A percentile compares a stretch with the other conserved stretches of the same genome.
Conservation (phyloP, 352 stramenopile genomes). For the Globisporangium abappressorium region DNA sequence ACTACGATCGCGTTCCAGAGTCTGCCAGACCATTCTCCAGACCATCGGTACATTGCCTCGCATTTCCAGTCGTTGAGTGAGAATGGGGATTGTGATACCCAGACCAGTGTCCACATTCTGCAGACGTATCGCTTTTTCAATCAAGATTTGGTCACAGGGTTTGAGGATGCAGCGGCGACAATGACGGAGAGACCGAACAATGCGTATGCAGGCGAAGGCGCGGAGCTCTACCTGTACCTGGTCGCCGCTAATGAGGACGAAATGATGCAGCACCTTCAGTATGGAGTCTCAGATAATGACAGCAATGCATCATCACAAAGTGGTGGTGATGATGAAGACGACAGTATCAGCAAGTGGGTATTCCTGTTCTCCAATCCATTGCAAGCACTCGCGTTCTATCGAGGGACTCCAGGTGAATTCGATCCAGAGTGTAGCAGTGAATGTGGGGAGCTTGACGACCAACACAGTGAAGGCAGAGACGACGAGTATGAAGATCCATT, state of each 20-base stretch:
- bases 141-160: constrained; percentile 25
- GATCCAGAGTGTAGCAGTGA: constrained; percentile 14
- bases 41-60: constrained; percentile 43
- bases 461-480: not conserved
- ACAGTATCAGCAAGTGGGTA: constrained; percentile 20
- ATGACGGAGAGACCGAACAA: not conserved
- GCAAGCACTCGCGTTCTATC: constrained; percentile 31
- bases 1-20: constrained; percentile 44
- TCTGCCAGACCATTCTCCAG: constrained; percentile 37
- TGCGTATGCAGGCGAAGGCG: constrained; percentile 21
- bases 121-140: constrained; percentile 54
- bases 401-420: constrained; percentile 24
- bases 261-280: constrained; percentile 29
- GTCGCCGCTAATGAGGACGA: constrained; percentile 30
- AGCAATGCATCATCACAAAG: too few relatives aligned
- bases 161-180: constrained; percentile 16
- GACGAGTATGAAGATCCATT: not conserved
- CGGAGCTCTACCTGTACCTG: constrained; percentile 42
- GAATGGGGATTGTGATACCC: not conserved
- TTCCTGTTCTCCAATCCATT: constrained; percentile 43
- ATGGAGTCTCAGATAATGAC: constrained; percentile 21
- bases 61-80: constrained; percentile 25
- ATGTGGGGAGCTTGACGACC: not conserved
- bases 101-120: constrained; percentile 26
- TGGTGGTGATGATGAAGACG: not conserved